phyloP scores from a whole-genome alignment of 495 filamentous ascomycete species.

The Aspergillus funiculosus region DNA sequence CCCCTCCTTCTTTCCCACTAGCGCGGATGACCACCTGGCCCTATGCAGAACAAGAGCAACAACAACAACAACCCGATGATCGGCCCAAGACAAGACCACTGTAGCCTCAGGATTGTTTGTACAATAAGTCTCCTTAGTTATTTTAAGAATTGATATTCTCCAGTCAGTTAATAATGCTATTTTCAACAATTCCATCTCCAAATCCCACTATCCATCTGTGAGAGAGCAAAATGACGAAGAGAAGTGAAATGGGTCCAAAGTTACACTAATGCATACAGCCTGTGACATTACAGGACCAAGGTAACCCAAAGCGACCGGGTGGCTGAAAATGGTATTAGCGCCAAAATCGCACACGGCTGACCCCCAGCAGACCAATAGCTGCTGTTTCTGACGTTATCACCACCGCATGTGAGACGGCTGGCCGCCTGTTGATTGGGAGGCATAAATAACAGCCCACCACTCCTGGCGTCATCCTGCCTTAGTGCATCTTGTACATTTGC shows the following conservation, averaged over 20 bases:
- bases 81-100: background rate
- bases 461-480: constrained; percentile 8
- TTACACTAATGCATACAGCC: background rate
- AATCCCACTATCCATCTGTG: too few species aligned
- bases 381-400: constrained; percentile 1
- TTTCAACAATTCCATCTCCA: background rate
- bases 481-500: constrained; percentile 1
- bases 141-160: background rate
- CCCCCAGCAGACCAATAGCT: constrained; percentile 10
- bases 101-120: constrained; percentile 2
- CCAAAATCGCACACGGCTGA: constrained; percentile 15
- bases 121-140: background rate
- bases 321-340: background rate
- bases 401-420: constrained; percentile 2
- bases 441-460: constrained; percentile 8
- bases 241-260: background rate
- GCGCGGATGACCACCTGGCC: constrained; percentile 11
- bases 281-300: constrained; percentile 12
- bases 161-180: background rate
- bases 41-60: background rate
- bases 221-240: too few species aligned
- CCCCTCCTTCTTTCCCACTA: constrained; percentile 12
- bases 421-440: background rate
- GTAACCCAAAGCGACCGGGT: background rate
- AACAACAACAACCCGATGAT: constrained; percentile 6